Base-by-base conservation (phyloP, 345 rosid genomes). In the Camelina laxa region DNA sequence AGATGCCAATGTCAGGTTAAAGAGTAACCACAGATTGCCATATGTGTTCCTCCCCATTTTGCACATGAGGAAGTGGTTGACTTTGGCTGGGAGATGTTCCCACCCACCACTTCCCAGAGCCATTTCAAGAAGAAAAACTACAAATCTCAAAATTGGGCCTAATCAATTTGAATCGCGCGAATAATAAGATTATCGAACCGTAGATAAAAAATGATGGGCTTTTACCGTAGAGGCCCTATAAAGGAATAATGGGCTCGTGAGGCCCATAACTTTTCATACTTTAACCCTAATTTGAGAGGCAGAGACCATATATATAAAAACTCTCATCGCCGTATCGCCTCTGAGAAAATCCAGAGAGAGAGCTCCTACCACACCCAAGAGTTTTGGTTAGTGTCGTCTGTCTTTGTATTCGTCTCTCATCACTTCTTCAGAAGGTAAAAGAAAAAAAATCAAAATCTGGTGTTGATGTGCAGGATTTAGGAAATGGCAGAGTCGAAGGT, bases 401-500 rank as follows among this genome's bases (percentile, higher is more conserved):
- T 27, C 5, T 27, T 27, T 27, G 30, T 0, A 27, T 27, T 27
- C 30, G 0, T 27, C 30, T 27, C 5, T 27, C 30, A 24, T 24
- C 27, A 24, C 27, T 3, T 24, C 27, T 24, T 24, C 47, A 14
- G 48, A 42, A 42, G 48, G 7, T 42, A 42, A 42, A 41, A 33
- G n/a, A 24, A 24, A 24, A 24, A 4, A 27, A 27, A 27, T 42
- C 48, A 42, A 42, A 27, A 47, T 47, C 20, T 47, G 10, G 38
- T 27, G 33, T 59, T 59, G 38, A 41, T 67, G 2, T 66, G 68
- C 49, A 78, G 68, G 71, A 70, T 21, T 61, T 10, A 15, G 10
- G 30, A 66, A 73, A 78, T 78, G 81, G 49, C 38, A 1, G 81
- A 60, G 48, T 67, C 81, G 8, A 79, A 79, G 79, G 66, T 60